Percentiles rank a stretch among this genome's conserved stretches.
These are phyloP conservation scores for Debaryomyces coudertii DNA, from an alignment of 1,139 yeast genomes.

Conservation along the genomic window DNA sequence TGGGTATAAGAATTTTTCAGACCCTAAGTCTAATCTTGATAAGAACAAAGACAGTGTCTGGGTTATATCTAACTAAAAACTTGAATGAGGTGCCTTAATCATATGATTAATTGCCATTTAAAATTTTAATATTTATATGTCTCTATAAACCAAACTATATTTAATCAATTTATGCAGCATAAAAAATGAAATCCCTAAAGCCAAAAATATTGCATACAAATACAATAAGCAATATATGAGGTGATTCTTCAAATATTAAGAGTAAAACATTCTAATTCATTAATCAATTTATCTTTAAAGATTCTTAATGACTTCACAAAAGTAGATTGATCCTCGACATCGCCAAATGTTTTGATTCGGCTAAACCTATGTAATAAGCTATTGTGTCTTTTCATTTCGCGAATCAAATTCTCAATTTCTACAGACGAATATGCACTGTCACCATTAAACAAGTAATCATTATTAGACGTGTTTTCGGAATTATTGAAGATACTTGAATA, in stretches of 20 bases:
- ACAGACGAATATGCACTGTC: neutral
- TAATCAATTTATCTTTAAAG: constrained; percentile 8
- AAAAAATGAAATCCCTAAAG: neutral
- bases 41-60: constrained; percentile 11
- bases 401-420: constrained; percentile 1
- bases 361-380: constrained; percentile 4
- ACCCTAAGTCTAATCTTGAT: constrained; percentile 42
- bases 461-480: constrained; percentile 16
- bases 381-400: constrained; percentile 2
- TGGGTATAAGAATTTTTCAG: constrained; percentile 35
- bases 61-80: constrained; percentile 12
- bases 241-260: neutral
- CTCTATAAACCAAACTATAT: too few relatives aligned
- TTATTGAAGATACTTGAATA: constrained; percentile 25
- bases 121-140: too few relatives aligned
- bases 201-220: neutral
- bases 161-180: neutral
- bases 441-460: constrained; percentile 5
- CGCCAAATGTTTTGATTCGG: neutral
- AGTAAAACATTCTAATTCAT: constrained; percentile 8
- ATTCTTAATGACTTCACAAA: constrained; percentile 6
- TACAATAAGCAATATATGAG: neutral
- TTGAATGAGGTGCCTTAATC: constrained; percentile 13
- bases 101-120: constrained; percentile 9
- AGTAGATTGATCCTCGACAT: neutral